phyloP scores from a whole-genome alignment of 768 basidiomycete genomes.

The Boletus reticuloceps region DNA sequence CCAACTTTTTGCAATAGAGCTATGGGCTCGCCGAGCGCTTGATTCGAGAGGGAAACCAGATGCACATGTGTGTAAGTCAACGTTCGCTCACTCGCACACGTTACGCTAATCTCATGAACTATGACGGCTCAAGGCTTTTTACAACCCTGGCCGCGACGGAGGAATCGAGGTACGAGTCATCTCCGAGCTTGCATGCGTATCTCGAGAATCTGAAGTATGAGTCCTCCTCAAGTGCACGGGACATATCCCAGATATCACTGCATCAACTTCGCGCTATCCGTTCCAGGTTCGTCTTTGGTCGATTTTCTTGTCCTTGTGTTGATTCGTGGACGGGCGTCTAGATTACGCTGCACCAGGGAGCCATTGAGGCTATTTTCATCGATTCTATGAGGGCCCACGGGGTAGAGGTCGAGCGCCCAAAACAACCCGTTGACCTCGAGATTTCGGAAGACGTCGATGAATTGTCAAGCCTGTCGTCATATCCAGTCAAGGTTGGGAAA shows the following conservation, averaged over 20 bases:
- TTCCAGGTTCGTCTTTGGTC: constrained; percentile 48
- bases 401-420: constrained; percentile 34
- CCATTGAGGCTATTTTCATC: constrained; percentile 37
- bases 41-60: not conserved
- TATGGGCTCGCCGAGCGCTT: not conserved
- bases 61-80: not conserved
- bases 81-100: not conserved
- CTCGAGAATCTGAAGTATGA: not conserved
- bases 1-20: not conserved
- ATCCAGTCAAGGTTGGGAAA: constrained; percentile 22
- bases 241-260: constrained; percentile 55
- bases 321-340: constrained; percentile 1
- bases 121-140: not conserved
- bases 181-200: not conserved
- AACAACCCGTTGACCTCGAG: constrained; percentile 26
- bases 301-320: not conserved
- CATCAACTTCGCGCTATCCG: constrained; percentile 60
- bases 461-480: constrained; percentile 26
- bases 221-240: constrained; percentile 49
- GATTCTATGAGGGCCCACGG: constrained; percentile 32
- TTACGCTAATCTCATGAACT: not conserved
- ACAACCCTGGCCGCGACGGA: not conserved
- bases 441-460: constrained; percentile 35
- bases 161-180: not conserved
- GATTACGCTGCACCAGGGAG: constrained; percentile 35